A percentile compares a stretch with the other conserved stretches of the same genome.
These are phyloP conservation scores for Blastobotrys illinoisensis DNA, from an alignment of 1,139 yeast species.

Conservation along the genomic window DNA sequence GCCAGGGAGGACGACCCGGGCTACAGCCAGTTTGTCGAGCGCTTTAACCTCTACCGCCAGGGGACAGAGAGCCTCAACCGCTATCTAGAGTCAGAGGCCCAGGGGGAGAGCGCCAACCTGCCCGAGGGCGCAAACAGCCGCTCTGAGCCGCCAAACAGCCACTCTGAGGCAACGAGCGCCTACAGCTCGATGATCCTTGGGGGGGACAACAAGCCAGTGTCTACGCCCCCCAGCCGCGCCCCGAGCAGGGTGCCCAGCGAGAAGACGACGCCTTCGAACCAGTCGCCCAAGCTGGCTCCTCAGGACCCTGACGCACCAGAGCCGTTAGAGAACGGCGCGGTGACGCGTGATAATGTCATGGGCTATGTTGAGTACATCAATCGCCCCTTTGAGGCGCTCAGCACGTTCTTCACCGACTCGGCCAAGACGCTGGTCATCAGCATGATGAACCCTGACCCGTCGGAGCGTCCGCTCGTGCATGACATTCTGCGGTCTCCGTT, in stretches of 20 bases:
- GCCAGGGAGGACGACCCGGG: constrained; percentile 28
- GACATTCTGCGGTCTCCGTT: constrained; percentile 75
- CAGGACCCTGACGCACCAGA: background rate
- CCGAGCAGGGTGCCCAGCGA: background rate
- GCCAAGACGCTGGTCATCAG: constrained; percentile 24
- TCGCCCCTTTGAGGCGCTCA: background rate
- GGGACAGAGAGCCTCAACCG: background rate
- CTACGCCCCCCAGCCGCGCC: background rate
- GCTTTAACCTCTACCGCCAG: background rate
- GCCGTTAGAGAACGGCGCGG: background rate
- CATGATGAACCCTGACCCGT: constrained; percentile 70
- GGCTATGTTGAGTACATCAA: background rate
- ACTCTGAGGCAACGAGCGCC: background rate
- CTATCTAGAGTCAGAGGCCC: background rate
- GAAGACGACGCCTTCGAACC: background rate
- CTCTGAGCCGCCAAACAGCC: no score
- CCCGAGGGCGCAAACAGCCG: background rate
- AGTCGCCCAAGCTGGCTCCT: background rate
- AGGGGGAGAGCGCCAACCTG: background rate
- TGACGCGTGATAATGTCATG: background rate
- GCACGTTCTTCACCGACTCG: constrained; percentile 21
- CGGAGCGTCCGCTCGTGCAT: constrained; percentile 63
- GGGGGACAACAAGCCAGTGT: background rate
- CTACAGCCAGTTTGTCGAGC: constrained; percentile 18
- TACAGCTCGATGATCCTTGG: background rate